Conservation (phyloP, 306 rosid species). For the Cucumis sativus region DNA sequence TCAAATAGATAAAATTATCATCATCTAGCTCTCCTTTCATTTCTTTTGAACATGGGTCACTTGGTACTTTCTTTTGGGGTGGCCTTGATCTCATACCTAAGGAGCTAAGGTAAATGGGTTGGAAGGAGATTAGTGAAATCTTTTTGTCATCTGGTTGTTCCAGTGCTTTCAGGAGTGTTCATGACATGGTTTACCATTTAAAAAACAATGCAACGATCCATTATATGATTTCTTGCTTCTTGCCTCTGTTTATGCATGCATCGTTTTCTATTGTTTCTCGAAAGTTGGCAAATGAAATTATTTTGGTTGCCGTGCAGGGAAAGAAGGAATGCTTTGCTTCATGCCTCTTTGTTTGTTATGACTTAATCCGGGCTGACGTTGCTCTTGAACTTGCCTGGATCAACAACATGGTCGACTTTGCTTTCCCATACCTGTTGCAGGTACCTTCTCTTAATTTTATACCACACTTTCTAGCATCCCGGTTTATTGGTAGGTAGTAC, state of each 20-base stretch:
- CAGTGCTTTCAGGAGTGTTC: not conserved
- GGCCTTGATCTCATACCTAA: not conserved
- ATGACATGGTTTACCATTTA: not conserved
- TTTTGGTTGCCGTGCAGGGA: slow-evolving; percentile 44
- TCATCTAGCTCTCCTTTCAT: not conserved
- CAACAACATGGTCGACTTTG: slow-evolving; percentile 89
- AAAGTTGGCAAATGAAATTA: not conserved
- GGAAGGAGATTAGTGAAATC: not conserved
- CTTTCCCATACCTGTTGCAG: slow-evolving; percentile 89
- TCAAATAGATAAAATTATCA: not conserved
- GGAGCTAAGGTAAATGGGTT: not conserved
- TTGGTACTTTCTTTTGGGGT: not conserved
- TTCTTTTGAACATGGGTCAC: not conserved
- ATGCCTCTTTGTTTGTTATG: slow-evolving; percentile 93
- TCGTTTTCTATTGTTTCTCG: not conserved
- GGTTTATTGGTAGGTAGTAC: not conserved
- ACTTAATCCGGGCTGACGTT: slow-evolving; percentile 71
- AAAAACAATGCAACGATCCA: not conserved
- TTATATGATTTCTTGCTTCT: not conserved
- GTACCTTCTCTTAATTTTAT: slow-evolving; percentile 18
- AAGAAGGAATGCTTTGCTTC: slow-evolving; percentile 99
- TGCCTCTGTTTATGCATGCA: not conserved
- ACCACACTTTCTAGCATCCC: not conserved
- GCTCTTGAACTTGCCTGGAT: slow-evolving; percentile 94
- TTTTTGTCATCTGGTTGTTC: not conserved